Conservation (phyloP, 768 basidiomycete species). For the Suillus placidus region DNA sequence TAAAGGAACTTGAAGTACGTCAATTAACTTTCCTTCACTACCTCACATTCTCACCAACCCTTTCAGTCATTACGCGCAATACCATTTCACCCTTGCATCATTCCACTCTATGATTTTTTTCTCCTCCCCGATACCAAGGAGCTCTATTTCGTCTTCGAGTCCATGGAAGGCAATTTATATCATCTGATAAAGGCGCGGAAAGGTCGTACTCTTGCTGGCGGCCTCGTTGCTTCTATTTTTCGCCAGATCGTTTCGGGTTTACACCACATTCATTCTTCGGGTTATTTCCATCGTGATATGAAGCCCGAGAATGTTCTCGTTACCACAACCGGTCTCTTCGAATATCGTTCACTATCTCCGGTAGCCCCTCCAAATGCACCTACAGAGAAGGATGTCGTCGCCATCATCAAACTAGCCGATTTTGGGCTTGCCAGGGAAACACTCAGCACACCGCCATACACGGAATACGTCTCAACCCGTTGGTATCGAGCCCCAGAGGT, state of each 20-base stretch:
- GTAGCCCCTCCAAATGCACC: slow-evolving; percentile 61
- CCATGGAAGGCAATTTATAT: slow-evolving; percentile 99
- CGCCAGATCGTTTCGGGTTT: slow-evolving; percentile 89
- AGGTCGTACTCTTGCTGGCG: slow-evolving; percentile 94
- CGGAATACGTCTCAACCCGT: slow-evolving; percentile 98
- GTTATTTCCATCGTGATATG: slow-evolving; percentile 99
- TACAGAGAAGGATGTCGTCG: slow-evolving; percentile 91
- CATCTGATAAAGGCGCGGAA: slow-evolving; percentile 98
- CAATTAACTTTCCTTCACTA: slow-evolving; percentile 16
- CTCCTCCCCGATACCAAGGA: slow-evolving; percentile 94
- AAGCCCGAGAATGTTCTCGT: slow-evolving; percentile 99
- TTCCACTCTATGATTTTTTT: slow-evolving; percentile 98
- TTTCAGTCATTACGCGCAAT: slow-evolving; percentile 89
- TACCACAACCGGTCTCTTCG: slow-evolving; percentile 93
- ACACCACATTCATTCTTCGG: slow-evolving; percentile 87
- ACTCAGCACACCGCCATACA: slow-evolving; percentile 87
- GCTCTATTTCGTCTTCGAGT: slow-evolving; percentile 99
- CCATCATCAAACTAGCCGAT: slow-evolving; percentile 97
- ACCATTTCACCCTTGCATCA: slow-evolving; percentile 94
- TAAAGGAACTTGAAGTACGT: slow-evolving; percentile 94
- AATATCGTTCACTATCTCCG: slow-evolving; percentile 85
- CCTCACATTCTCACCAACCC: slow-evolving; percentile 19
- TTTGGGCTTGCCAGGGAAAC: slow-evolving; percentile 96
- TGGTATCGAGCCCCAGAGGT: slow-evolving; percentile 99
- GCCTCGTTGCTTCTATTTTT: slow-evolving; percentile 94